Conservation (phyloP, 306 rosid species). For the Glycine soja region DNA sequence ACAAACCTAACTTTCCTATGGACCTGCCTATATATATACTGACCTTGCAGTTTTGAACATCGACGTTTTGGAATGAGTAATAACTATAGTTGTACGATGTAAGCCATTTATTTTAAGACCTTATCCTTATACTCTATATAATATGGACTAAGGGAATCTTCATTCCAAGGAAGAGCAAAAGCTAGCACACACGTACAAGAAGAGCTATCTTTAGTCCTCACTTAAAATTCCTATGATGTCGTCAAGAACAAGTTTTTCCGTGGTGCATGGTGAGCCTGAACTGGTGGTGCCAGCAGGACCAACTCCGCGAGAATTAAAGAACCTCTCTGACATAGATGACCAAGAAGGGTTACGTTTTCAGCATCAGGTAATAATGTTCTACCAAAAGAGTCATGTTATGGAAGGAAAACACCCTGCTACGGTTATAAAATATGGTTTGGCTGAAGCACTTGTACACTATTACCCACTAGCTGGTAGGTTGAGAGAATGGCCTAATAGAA, state of each 20-base stretch:
- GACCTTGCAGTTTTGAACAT: too few relatives aligned
- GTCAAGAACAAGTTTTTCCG: background rate
- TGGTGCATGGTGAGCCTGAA: background rate
- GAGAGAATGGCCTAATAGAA: slow-evolving; percentile 41
- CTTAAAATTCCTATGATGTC: background rate
- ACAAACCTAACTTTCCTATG: too few relatives aligned
- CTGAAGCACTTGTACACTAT: slow-evolving; percentile 31
- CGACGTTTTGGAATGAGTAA: too few relatives aligned
- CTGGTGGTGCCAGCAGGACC: slow-evolving; percentile 37
- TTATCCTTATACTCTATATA: too few relatives aligned
- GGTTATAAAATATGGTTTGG: slow-evolving; percentile 25
- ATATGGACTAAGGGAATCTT: background rate
- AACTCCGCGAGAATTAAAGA: slow-evolving; percentile 38
- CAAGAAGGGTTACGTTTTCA: slow-evolving; percentile 44
- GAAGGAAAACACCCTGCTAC: background rate
- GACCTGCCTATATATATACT: too few relatives aligned
- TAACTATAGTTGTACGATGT: too few relatives aligned
- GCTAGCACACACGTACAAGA: background rate
- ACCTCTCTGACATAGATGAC: slow-evolving; percentile 46
- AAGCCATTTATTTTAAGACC: too few relatives aligned
- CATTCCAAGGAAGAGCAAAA: background rate
- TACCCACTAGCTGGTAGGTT: slow-evolving; percentile 46
- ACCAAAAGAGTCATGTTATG: background rate
- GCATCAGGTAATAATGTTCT: slow-evolving; percentile 13
- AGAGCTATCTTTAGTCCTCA: background rate